Evolutionary conservation across 768 basidiomycete genomes (phyloP).

Genomic region (Flagelloscypha sp.): DNA sequence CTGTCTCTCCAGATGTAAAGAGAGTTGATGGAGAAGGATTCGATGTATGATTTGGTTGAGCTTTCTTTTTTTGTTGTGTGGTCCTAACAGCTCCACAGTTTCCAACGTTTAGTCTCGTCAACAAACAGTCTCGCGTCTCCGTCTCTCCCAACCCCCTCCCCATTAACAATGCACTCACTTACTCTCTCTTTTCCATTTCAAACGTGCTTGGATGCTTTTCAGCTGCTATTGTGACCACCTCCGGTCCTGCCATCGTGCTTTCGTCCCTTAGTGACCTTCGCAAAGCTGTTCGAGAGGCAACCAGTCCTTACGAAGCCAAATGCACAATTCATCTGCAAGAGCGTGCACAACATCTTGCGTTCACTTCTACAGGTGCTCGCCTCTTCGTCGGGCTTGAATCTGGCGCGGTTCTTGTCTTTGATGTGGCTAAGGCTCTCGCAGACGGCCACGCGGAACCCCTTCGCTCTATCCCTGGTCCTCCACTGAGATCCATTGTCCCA

Average conservation of each 20-base stretch:
- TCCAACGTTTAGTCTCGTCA: slow-evolving; percentile 30
- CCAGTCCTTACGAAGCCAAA: slow-evolving; percentile 41
- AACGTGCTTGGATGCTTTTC: slow-evolving; percentile 66
- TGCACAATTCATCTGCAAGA: slow-evolving; percentile 38
- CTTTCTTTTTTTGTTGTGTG: too few relatives aligned
- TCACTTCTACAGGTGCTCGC: slow-evolving; percentile 52
- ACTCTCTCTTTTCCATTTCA: slow-evolving; percentile 48
- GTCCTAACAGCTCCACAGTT: too few relatives aligned
- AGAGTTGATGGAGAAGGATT: slow-evolving; percentile 17
- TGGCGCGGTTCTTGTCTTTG: slow-evolving; percentile 55
- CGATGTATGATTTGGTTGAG: too few relatives aligned
- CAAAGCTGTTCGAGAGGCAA: slow-evolving; percentile 36
- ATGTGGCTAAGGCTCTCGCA: slow-evolving; percentile 44
- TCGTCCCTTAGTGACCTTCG: slow-evolving; percentile 59
- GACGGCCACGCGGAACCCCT: slow-evolving; percentile 45
- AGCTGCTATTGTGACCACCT: slow-evolving; percentile 31
- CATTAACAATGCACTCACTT: slow-evolving; percentile 32
- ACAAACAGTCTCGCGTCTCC: slow-evolving; percentile 57
- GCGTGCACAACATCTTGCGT: slow-evolving; percentile 45
- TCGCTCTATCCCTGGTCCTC: slow-evolving; percentile 32
- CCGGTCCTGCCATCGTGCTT: slow-evolving; percentile 43
- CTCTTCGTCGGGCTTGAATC: slow-evolving; percentile 51
- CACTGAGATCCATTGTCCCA: slow-evolving; percentile 49
- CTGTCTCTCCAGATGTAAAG: too few relatives aligned
- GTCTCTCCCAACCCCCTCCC: slow-evolving; percentile 47